Evolutionary conservation across 1,284 basidiomycete genomes (phyloP), one percentile per base, ranked within the genome.

Genomic region (Leccinum variabile): DNA sequence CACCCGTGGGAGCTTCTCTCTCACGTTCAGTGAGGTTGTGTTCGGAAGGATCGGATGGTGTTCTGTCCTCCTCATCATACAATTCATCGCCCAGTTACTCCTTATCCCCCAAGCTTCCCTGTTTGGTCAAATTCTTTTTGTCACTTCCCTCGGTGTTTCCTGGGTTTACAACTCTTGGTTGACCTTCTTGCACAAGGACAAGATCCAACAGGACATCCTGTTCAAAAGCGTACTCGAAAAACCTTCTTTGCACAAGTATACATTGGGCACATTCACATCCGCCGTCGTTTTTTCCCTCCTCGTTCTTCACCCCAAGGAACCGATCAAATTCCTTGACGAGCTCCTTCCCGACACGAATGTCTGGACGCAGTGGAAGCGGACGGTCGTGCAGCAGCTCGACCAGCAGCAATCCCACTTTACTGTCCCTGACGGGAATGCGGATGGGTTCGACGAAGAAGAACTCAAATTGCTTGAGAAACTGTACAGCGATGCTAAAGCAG

Each of bases 81-180:
- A 55, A 52, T 54, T 14, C 28, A 28, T 59, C 44, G 14, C 37
- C 8, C 61, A 62, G 30, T 28, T 59, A 3, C 30, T 62, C 35
- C 53, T 62, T 6, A 41, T 56, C 6, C 32, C 32, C 32, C 32
- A 32, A 32, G 32, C 32, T 10, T 32, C 32, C 9, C 32, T 10
- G 32, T 32, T 4, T 32, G 32, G 32, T 32, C 32, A 32, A 32
- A 22, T 54, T n/a, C 56, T 61, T 39, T 61, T 63, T 32, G 5
- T 61, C 22, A n/a, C 10, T 2, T 61, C 61, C 1, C 49, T 63
- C 9, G 54, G 30, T 11, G 49, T 61, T 13, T 56, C 55, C 1
- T 28, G 25, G 39, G 0, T 22, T 22, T 56, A 44, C n/a, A 44
- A 56, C 25, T 28, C 39, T 3, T 41, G 25, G 39, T 0, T 56